These are phyloP conservation scores for Fonsecaea nubica DNA, from an alignment of 2,329 filamentous ascomycete species.

Conservation along the genomic window DNA sequence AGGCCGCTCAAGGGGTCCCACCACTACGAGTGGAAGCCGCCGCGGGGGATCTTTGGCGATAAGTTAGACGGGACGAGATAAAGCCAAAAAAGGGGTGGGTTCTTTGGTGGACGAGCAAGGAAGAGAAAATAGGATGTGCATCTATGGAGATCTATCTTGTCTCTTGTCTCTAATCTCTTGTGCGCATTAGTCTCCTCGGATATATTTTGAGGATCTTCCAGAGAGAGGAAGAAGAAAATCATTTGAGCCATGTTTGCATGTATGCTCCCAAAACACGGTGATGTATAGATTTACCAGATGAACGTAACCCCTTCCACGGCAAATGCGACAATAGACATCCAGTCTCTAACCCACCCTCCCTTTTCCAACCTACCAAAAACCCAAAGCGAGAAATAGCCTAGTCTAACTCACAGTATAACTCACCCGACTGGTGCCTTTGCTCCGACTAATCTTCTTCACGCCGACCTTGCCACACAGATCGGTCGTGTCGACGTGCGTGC, in stretches of 20 bases:
- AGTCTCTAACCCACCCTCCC: too few species aligned
- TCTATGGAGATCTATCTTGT: too few species aligned
- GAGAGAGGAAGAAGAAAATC: too few species aligned
- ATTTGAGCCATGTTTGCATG: too few species aligned
- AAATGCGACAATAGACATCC: too few species aligned
- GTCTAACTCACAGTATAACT: constrained; percentile 50
- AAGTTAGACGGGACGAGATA: constrained; percentile 10
- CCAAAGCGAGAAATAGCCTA: too few species aligned
- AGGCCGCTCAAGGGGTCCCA: constrained; percentile 35
- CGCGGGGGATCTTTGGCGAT: constrained; percentile 23
- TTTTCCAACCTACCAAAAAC: too few species aligned
- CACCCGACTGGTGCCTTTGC: constrained; percentile 68
- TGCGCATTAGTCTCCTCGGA: neutral
- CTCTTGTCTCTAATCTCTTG: neutral
- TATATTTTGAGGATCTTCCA: too few species aligned
- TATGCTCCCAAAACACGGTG: too few species aligned
- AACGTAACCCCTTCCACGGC: too few species aligned
- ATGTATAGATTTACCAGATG: too few species aligned
- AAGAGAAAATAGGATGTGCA: too few species aligned
- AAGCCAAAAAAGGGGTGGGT: constrained; percentile 1
- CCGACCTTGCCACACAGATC: constrained; percentile 64
- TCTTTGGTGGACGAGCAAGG: neutral
- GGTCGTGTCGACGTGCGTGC: constrained; percentile 72
- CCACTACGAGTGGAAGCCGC: constrained; percentile 38
- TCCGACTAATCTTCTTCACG: constrained; percentile 71